phyloP scores from a whole-genome alignment of 225 moss, liverwort and hornwort species.

The Sphagnum tenellum region DNA sequence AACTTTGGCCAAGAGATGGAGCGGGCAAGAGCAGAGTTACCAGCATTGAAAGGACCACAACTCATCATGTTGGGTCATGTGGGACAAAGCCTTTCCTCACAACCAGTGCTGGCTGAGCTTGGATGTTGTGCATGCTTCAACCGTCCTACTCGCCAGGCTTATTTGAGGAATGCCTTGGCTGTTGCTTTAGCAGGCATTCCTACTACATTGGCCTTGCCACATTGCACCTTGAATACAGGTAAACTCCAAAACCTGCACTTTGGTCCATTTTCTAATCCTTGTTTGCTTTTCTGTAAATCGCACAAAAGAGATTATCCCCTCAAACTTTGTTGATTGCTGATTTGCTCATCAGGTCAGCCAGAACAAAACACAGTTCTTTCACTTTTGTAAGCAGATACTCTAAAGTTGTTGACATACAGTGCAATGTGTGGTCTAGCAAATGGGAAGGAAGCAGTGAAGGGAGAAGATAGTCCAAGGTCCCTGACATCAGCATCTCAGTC shows the following conservation, averaged over 20 bases:
- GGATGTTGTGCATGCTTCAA: slow-evolving; percentile 36
- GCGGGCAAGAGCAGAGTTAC: slow-evolving; percentile 6
- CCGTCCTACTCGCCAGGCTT: slow-evolving; percentile 34
- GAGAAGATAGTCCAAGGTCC: slow-evolving; percentile 2
- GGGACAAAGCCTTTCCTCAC: slow-evolving; percentile 27
- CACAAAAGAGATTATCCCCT: too few species aligned
- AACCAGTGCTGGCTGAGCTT: slow-evolving; percentile 25
- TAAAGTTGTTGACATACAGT: too few species aligned
- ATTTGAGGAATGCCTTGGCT: slow-evolving; percentile 31
- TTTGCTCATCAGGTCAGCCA: too few species aligned
- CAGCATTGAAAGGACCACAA: slow-evolving; percentile 12
- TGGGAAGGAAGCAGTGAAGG: too few species aligned
- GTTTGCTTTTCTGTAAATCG: too few species aligned
- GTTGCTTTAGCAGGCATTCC: slow-evolving; percentile 25
- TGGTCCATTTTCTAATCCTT: too few species aligned
- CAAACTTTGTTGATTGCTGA: too few species aligned
- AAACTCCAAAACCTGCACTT: too few species aligned
- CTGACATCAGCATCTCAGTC: background rate
- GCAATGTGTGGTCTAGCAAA: too few species aligned
- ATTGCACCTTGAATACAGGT: slow-evolving; percentile 26
- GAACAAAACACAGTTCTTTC: too few species aligned
- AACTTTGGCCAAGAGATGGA: slow-evolving; percentile 18
- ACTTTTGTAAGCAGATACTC: too few species aligned
- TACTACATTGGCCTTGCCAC: slow-evolving; percentile 4
- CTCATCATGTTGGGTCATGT: slow-evolving; percentile 30